Evolutionary conservation across 805 yeast species (phyloP).

Genomic region (Nakazawaea anatomiae): DNA sequence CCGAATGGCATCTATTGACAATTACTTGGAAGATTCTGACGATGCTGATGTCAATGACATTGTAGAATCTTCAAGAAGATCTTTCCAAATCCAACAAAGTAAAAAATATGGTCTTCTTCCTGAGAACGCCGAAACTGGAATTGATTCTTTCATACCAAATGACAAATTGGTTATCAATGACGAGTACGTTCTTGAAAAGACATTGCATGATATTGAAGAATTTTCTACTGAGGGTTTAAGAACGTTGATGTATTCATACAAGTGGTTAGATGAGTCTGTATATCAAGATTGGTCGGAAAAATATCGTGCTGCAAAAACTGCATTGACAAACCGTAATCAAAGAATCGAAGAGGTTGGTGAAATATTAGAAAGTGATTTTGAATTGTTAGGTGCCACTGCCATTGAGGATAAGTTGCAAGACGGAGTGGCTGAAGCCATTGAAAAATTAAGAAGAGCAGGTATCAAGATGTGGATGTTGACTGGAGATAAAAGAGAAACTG

Average conservation of each 20-base stretch:
- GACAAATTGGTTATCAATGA: conserved; percentile 65
- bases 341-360: conserved; percentile 71
- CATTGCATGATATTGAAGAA: conserved; percentile 86
- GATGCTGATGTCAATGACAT: conserved; percentile 51
- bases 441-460: conserved; percentile 86
- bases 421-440: conserved; percentile 96
- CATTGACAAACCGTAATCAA: conserved; percentile 59
- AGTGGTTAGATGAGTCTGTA: conserved; percentile 54
- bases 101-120: conserved; percentile 42
- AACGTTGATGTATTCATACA: conserved; percentile 78
- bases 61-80: conserved; percentile 45
- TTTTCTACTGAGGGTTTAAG: conserved; percentile 94
- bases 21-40: conserved; percentile 34
- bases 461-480: conserved; percentile 97
- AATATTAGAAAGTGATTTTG: conserved; percentile 60
- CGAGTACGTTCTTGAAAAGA: conserved; percentile 71
- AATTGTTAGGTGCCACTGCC: conserved; percentile 87
- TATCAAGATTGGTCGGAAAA: conserved; percentile 63
- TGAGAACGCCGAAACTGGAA: neutral
- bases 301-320: conserved; percentile 72
- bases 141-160: conserved; percentile 28
- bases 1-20: conserved; percentile 38
- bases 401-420: conserved; percentile 94
- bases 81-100: conserved; percentile 54
- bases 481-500: conserved; percentile 97